phyloP scores from a whole-genome alignment of 2,329 filamentous ascomycete species.

The Monosporascus sp. region DNA sequence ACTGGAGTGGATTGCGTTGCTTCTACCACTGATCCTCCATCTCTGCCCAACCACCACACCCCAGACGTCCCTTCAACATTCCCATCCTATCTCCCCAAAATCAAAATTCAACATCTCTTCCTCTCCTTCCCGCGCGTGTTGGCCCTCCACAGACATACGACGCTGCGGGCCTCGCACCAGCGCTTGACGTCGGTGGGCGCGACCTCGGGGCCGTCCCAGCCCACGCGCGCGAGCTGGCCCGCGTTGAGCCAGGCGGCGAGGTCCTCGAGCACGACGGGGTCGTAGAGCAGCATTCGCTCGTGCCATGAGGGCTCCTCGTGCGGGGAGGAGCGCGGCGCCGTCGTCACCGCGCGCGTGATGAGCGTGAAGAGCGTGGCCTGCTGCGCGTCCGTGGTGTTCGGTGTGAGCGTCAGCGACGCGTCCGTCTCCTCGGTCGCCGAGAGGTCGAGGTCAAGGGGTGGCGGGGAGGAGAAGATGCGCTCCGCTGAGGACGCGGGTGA shows the following conservation, averaged over 20 bases:
- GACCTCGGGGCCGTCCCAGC: slow-evolving; percentile 58
- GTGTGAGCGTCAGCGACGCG: slow-evolving; percentile 38
- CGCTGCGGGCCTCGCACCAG: slow-evolving; percentile 84
- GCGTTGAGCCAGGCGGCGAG: slow-evolving; percentile 77
- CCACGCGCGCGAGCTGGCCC: slow-evolving; percentile 56
- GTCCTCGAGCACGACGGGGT: slow-evolving; percentile 84
- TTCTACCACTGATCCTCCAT: no score
- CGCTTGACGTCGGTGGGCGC: slow-evolving; percentile 64
- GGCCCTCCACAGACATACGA: slow-evolving; percentile 75
- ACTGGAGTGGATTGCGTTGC: no score
- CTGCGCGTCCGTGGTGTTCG: slow-evolving; percentile 28
- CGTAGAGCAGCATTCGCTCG: slow-evolving; percentile 90
- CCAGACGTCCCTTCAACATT: neutral
- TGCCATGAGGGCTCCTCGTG: slow-evolving; percentile 64
- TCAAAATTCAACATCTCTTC: slow-evolving; percentile 36
- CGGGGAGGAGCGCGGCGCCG: slow-evolving; percentile 44
- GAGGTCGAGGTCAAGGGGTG: slow-evolving; percentile 38
- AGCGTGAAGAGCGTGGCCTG: slow-evolving; percentile 42
- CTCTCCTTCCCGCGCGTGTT: slow-evolving; percentile 46
- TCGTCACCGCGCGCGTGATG: slow-evolving; percentile 51
- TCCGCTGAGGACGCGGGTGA: slow-evolving; percentile 31
- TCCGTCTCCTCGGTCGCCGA: slow-evolving; percentile 36
- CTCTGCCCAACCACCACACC: neutral
- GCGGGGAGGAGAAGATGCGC: slow-evolving; percentile 38
- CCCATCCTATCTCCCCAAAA: neutral